Conservation (phyloP, 2,329 filamentous ascomycete species). For the Shiraia sp. region DNA sequence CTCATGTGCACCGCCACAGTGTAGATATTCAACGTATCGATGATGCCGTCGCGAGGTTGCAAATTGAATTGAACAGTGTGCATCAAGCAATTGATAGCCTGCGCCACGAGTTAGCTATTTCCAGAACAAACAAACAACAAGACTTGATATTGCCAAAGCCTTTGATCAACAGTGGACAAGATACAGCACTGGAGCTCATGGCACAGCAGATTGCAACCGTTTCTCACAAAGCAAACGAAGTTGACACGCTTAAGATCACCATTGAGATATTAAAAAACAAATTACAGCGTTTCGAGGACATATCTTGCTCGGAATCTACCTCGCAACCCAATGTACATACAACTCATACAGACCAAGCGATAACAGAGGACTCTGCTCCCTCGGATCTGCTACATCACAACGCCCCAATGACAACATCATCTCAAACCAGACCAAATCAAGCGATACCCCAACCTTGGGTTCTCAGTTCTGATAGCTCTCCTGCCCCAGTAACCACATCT, state of each 20-base stretch:
- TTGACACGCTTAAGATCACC: constrained; percentile 52
- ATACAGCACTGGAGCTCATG: constrained; percentile 51
- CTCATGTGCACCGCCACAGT: constrained; percentile 32
- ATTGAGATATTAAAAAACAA: constrained; percentile 55
- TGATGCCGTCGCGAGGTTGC: constrained; percentile 44
- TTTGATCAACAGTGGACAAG: constrained; percentile 26
- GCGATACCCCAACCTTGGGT: too few species aligned
- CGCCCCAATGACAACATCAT: too few species aligned
- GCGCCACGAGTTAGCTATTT: constrained; percentile 37
- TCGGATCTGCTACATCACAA: neutral
- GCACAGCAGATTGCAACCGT: constrained; percentile 47
- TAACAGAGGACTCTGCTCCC: neutral
- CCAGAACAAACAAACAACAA: constrained; percentile 20
- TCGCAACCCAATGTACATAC: constrained; percentile 10
- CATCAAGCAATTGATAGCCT: constrained; percentile 43
- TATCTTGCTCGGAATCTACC: constrained; percentile 6
- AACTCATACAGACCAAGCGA: constrained; percentile 12
- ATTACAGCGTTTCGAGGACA: constrained; percentile 46
- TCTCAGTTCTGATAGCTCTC: too few species aligned
- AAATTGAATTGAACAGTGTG: constrained; percentile 47
- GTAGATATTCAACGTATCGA: constrained; percentile 46
- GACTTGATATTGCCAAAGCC: neutral
- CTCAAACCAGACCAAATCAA: too few species aligned
- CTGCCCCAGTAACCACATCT: too few species aligned
- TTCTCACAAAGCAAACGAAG: constrained; percentile 50